Percentiles rank a stretch among this genome's conserved stretches.
phyloP scores from a whole-genome alignment of 257 asterid genomes.

The Solanum corneliomulleri region DNA sequence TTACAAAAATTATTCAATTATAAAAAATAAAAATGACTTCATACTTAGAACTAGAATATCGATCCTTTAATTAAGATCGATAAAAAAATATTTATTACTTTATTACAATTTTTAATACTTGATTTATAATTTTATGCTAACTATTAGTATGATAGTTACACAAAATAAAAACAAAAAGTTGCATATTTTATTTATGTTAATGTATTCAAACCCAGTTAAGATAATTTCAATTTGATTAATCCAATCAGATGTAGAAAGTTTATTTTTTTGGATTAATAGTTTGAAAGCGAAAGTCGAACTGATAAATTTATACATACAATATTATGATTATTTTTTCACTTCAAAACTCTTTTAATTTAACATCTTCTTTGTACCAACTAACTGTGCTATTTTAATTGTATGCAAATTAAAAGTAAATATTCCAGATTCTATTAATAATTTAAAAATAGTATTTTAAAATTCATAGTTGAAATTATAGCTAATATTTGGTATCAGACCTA shows the following conservation, averaged over 20 bases:
- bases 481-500: background rate
- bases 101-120: background rate
- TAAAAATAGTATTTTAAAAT: background rate
- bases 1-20: rapidly evolving
- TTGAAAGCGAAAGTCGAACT: background rate
- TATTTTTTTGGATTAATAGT: background rate
- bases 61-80: background rate
- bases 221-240: background rate
- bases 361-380: background rate
- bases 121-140: background rate
- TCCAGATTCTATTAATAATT: background rate
- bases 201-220: background rate
- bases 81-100: background rate
- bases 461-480: background rate
- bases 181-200: background rate
- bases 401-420: background rate
- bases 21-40: rapidly evolving
- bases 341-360: background rate
- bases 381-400: background rate
- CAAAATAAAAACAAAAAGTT: background rate
- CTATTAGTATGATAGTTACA: background rate
- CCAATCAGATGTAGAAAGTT: background rate
- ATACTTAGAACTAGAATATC: background rate
- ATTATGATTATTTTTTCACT: background rate
- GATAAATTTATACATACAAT: background rate